Evolutionary conservation across 164 flowering plant species (phyloP), one percentile per base, ranked within the genome.

Genomic region (Kalanchoe fedtschenkoi): DNA sequence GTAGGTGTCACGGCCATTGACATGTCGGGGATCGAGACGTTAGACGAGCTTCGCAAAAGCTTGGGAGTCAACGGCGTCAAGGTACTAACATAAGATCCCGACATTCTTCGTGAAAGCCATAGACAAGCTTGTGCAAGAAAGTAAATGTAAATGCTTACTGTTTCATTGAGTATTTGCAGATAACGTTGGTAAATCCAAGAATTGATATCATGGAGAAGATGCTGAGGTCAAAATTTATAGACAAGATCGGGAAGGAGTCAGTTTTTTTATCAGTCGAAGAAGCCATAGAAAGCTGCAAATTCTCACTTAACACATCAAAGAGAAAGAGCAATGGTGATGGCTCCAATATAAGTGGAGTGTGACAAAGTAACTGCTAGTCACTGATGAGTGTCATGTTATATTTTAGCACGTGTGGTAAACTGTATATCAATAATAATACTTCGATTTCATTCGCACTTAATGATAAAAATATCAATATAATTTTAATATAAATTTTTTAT

Each of bases 1-100:
- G 6, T 38, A 89, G 95, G 87, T 34, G 89, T 88, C 55, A 66
- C 88, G 46, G 57, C 86, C 19, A 84, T 90, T 34, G 97, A 90
- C 71, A 70, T 69, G 46, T 81, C 83, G 1, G 97, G 97, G 41
- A 74, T 90, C 13, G 86, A 78, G 60, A 70, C 83, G 34, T 42
- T 90, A 8, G 1, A 26, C 0, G 97, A 88, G 62, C 22, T 86
- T 10, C 60, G 60, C 14, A 80, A 71, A 62, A 71, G 29, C 24
- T 26, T 83, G 42, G 75, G 74, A 51, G 55, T 28, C 26, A 80
- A 65, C 29, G 82, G 72, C 1, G 69, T 86, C 8, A 80, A 80
- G 87, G 89, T 90, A 67, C 32, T n/a, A n/a, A n/a, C n/a, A n/a
- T n/a, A n/a, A n/a, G n/a, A n/a, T n/a, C n/a, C n/a, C n/a, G n/a